Base-by-base conservation (phyloP, 257 asterid species). In the Gardenia jasminoides region DNA sequence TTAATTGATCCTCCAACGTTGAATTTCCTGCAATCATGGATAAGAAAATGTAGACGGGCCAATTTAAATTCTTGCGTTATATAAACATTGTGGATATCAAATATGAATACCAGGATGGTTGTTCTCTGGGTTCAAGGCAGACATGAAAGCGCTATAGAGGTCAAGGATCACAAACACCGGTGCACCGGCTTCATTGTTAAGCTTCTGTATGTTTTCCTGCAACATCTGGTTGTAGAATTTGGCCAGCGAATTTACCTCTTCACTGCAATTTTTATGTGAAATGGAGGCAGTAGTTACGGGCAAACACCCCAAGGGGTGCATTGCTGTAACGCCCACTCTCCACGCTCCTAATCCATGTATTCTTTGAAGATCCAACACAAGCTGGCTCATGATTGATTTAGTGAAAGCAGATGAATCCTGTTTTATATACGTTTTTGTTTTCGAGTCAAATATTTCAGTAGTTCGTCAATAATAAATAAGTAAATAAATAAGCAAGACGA, bases 251-350 rank as follows among this genome's bases (percentile, higher is more conserved):
- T 89, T 92, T 46, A 70, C 82, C 22, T 24, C 17, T 61, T 79
- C 80, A 39, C 80, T 83, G 89, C 97, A 92, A 28, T 76, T 82
- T 70, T 70, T 22, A 68, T 77, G 66, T 4, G 87, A 79, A 74
- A 19, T 30, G 52, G 83, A 41, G 26, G 79, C 70, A 0, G 91
- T 84, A 17, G 67, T 77, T 59, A 61, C 66, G 20, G 96, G 96
- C 78, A 89, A 80, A 72, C 96, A 92, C 0, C 97, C 97, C 0
- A 90, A 6, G 2, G 97, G 93, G 59, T 70, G 82, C 75, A 92
- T 47, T 17, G 91, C 82, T 6, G 91, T 88, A 58, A 92, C 75
- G 7, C 74, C 84, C 66, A 92, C 77, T 82, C 86, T 92, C 65
- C 58, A 76, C 7, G 87, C 86, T 52, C 96, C 96, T 72, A 89